Evolutionary conservation across 352 stramenopile species (phyloP), one percentile per base, ranked within the genome.

Genomic region (Phytophthora sp.): DNA sequence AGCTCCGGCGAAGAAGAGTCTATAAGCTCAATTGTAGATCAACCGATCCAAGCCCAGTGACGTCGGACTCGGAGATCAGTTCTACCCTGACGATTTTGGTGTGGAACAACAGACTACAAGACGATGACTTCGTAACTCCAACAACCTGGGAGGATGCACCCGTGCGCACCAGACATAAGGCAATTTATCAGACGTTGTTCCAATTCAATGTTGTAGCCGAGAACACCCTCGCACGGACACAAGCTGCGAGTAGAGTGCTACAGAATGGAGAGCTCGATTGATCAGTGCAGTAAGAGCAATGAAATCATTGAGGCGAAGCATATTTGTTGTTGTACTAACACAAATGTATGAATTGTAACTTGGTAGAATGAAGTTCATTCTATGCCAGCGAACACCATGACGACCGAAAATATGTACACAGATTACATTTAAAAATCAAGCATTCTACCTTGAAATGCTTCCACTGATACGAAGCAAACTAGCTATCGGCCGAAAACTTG

Each of bases 1-100:
- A 71, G 66, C 32, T 54, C 52, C 18, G 37, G 35, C 31, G 63
- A 70, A 5, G 63, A 76, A 26, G 48, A 57, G 28, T 59, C 59
- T 43, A 35, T 27, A 15, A 56, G 44, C 18, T 74, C 59, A 5
- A 30, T 66, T 27, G 24, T 63, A 8, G 69, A 15, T 8, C 48
- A 72, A 13, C 52, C 57, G 57, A 65, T 42, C 62, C 53, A 1
- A 72, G 50, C 46, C 35, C 58, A 12, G 49, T 38, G 39, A 49
- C 52, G 37, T 63, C 39, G 1, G 54, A 69, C 13, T 59, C 55
- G 18, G 39, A 72, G 4, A 32, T 53, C 21, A 66, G n/a, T n/a
- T n/a, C 37, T 18, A 65, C 66, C 12, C 41, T 72, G 23, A 58
- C 50, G 18, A n/a, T 62, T 20, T 66, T 54, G 55, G 48, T 31